Base-by-base conservation (phyloP, 176 grass and related monocot species). In the Luzula sylvatica region DNA sequence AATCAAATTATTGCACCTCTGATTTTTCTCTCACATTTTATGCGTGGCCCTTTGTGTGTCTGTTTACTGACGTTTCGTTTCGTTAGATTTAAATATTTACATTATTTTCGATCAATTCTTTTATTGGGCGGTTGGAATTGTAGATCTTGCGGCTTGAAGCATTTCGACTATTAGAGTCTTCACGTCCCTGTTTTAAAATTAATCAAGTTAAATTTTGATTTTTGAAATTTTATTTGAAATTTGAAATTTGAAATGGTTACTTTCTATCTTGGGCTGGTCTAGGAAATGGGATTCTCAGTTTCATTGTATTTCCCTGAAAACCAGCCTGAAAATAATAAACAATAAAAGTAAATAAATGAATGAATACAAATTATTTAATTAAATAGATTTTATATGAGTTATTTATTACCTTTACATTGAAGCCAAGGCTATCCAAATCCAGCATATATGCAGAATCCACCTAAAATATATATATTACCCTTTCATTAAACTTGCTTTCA, bases 81-180 rank as follows among this genome's bases (percentile, higher is more conserved):
- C 30, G 9, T 35, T 35, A 35, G 9, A 35, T 1, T 35, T 35
- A 7, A 35, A 35, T 35, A 35, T 35, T 35, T 58, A 45, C 47
- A 15, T 26, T 4, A 20, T 49, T 17, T 11, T 23, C 16, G 69
- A 56, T 44, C 3, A 20, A 67, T 8, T 20, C 23, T 4, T 40
- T 86, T 52, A 86, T 72, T 75, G 23, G 29, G 15, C 13, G 53
- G 18, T 3, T 18, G 55, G 55, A 20, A 38, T 54, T 23, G 78
- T 55, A 26, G 55, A 28, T 67, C 64, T 82, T 54, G 92, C 92
- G 48, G 85, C 74, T 78, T 96, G 71, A 75, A 86, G 85, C 92
- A 96, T 89, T 67, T 96, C 92, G 25, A 96, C 92, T 24, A 89
- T 96, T 16, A 96, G 81, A 53, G 71, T 86, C 71, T 89, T 86